Evolutionary conservation across 1,284 basidiomycete species (phyloP), one percentile per base, ranked within the genome.

Genomic region (Irpex rosettiformis): DNA sequence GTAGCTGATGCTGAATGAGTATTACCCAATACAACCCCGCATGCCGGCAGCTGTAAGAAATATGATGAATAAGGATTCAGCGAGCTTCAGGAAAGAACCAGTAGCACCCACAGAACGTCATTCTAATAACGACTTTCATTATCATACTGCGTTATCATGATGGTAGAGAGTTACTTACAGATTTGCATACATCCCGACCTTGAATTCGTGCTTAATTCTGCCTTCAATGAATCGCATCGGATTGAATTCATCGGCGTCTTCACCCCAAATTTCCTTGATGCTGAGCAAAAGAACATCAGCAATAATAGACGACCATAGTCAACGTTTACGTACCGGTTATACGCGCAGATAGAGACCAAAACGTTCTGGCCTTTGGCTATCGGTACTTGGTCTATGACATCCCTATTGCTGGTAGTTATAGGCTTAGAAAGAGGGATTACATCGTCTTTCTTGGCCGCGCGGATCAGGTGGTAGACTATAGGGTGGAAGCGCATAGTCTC

Each of bases 401-500:
- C 54, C n/a, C 73, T 70, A 52, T 71, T 67, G 48, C 62, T 60
- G 13, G 70, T 40, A 29, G 71, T 37, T 8, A 80, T 70, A 2
- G 80, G 77, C 29, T 66, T 69, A 7, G 73, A 73, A 13, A 82
- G 71, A 3, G 79, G 75, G 28, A 80, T 63, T n/a, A 78, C 64
- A 29, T 81, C 74, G 61, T 82, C 77, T 43, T 66, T 43, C 3
- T n/a, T 37, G 7, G 59, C 59, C 5, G 16, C 40, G 6, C 59
- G 49, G 8, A 37, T 18, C 37, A 60, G 25, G 22, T 60, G 59
- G 24, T 49, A 60, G 3, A 57, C 59, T 28, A 60, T 60, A 4
- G 55, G 42, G 25, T 60, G 55, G 56, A 29, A 57, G 7, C 59
- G 21, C 28, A 60, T 30, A 11, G 52, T 67, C 0, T 77, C 73